These are phyloP conservation scores for Pseudogymnoascus sp. DNA, from an alignment of 2,329 filamentous ascomycete species.

Conservation along the genomic window DNA sequence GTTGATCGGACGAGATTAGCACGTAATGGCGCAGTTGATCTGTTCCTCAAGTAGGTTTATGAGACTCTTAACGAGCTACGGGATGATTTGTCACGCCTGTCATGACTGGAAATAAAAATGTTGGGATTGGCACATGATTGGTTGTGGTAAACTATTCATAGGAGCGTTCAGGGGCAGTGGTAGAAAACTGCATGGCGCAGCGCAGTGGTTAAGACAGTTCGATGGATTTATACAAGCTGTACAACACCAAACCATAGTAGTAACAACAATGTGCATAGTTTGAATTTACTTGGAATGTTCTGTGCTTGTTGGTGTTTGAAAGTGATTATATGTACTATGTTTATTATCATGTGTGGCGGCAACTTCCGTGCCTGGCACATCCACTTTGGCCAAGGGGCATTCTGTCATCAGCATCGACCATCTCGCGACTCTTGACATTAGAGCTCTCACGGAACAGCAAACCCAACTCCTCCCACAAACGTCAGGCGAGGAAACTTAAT, in stretches of 20 bases:
- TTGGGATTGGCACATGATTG: not conserved
- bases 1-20: slow-evolving; percentile 50
- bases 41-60: slow-evolving; percentile 44
- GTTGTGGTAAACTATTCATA: not conserved
- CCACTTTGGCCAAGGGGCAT: slow-evolving; percentile 7
- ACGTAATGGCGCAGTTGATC: slow-evolving; percentile 53
- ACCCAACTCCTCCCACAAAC: not conserved
- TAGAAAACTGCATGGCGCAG: not conserved
- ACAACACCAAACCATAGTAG: slow-evolving; percentile 5
- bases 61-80: not conserved
- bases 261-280: slow-evolving; percentile 5
- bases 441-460: not conserved
- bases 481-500: not conserved
- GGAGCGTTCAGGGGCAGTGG: not conserved
- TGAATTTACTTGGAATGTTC: not conserved
- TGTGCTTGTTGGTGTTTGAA: not conserved
- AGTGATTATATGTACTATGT: not conserved
- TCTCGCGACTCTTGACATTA: not conserved
- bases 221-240: slow-evolving; percentile 6
- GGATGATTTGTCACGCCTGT: not conserved
- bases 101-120: slow-evolving; percentile 4
- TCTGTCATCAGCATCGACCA: slow-evolving; percentile 5
- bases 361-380: not conserved
- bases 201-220: not conserved
- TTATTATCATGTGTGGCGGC: not conserved